Evolutionary conservation across 2,329 filamentous ascomycete species (phyloP), one percentile per base, ranked within the genome.

Genomic region (Pezicula carpinea): DNA sequence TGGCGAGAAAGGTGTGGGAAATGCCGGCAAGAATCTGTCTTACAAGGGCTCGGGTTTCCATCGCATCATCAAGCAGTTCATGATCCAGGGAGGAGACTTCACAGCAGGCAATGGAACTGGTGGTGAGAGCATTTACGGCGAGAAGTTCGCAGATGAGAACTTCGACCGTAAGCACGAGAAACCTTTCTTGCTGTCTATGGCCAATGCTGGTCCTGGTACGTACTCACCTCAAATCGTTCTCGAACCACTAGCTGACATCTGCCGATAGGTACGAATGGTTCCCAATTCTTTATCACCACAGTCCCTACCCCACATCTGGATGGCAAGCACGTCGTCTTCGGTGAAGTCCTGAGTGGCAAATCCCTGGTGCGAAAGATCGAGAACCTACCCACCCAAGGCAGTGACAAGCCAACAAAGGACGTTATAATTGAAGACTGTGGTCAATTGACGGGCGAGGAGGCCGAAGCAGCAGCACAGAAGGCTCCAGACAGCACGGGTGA

Each of bases 61-160:
- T 75, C 87, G 92, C 43, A 87, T 99, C 55, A 99, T 99, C 74
- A 96, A 96, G 77, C 81, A 88, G 62, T 99, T 99, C 72, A 97
- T 99, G 92, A 93, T 96, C 63, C 87, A 96, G 73, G 91, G 93
- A 64, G 92, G 93, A 69, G 93, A 97, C 69, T 99, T 99, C 68
- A 99, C 92, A 41, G 84, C 82, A 46, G 89, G 89, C 66, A 92
- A 97, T 66, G 93, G 92, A 56, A 97, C 92, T 21, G 92, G 92
- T 55, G 92, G 92, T 63, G 93, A 97, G 74, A 93, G 87, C 54
- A 97, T 99, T 69, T 99, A 97, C 65, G 92, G 92, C 63, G 87
- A 87, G 67, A 97, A 96, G 73, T 99, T 99, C 61, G 87, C 89
- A 60, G 92, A 99, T 61, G 92, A 99, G 78, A 95, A 95, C 68